Base-by-base conservation (phyloP, 306 rosid genomes). In the Bauhinia variegata region DNA sequence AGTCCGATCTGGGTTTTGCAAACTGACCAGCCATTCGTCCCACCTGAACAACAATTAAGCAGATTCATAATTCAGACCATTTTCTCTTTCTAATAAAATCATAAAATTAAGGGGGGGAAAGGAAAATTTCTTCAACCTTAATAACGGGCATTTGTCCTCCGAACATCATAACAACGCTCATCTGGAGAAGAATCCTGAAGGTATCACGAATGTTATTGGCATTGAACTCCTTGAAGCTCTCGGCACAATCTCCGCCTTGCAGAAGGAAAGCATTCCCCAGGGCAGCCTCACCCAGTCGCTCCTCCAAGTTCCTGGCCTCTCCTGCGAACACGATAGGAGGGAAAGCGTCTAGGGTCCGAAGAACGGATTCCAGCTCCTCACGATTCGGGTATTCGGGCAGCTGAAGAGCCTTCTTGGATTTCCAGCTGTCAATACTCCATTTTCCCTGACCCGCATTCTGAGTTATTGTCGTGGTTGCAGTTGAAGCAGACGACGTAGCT, bases 21-120 rank as follows among this genome's bases (percentile, higher is more conserved):
- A 93, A 93, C 60, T 93, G 98, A 52, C 98, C 98, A 28, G 99
- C 99, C 99, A 93, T 90, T 81, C 99, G 82, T 8, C 99, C 99
- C 47, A 93, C 97, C 99, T 93, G 67, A 36, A 39, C 36, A 75
- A 38, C 28, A 14, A 72, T 44, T 16, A 17, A n/a, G 66, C 64
- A 58, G 14, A 63, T 69, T 63, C 53, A 68, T 36, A 67, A 15
- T 50, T 34, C 44, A 8, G 1, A 46, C 37, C 19, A 49, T 16
- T 36, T 17, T 11, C 4, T 23, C 28, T 23, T 23, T 23, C 28
- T 23, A 23, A 23, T 23, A 23, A 23, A 23, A 23, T 23, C 28
- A 23, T 23, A 23, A 23, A n/a, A n/a, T n/a, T n/a, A n/a, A n/a
- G n/a, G n/a, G n/a, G n/a, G n/a, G n/a, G n/a, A n/a, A n/a, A n/a